A percentile compares a stretch with the other conserved stretches of the same genome.
These are phyloP conservation scores for Quambalaria eucalypti DNA, from an alignment of 1,284 basidiomycete species.

Conservation along the genomic window DNA sequence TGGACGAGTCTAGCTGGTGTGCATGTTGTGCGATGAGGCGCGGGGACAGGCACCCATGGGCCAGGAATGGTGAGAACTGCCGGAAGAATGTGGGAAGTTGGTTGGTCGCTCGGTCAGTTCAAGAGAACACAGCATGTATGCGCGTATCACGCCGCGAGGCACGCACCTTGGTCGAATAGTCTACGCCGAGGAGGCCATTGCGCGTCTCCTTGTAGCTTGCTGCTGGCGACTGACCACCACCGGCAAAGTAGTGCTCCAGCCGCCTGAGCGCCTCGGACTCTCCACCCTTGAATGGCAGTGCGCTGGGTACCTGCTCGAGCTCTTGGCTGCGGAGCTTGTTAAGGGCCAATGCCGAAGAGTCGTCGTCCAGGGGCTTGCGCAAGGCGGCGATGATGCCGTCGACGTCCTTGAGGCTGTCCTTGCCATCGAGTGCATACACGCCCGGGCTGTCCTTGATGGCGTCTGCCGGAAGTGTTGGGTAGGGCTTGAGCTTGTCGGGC, in stretches of 20 bases:
- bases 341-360: slow-evolving; percentile 14
- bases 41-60: slow-evolving; percentile 30
- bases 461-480: slow-evolving; percentile 8
- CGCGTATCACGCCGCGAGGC: neutral
- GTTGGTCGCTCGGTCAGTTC: neutral
- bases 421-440: slow-evolving; percentile 11
- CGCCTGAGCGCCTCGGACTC: slow-evolving; percentile 29
- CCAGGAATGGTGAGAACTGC: slow-evolving; percentile 30
- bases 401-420: slow-evolving; percentile 4
- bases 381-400: slow-evolving; percentile 6
- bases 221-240: slow-evolving; percentile 11
- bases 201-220: slow-evolving; percentile 32
- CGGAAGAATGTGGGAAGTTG: no score
- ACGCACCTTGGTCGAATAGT: slow-evolving; percentile 37
- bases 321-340: neutral
- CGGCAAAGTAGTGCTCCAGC: slow-evolving; percentile 25
- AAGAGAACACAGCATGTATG: neutral
- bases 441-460: slow-evolving; percentile 11
- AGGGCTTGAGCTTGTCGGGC: slow-evolving; percentile 23
- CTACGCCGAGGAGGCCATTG: slow-evolving; percentile 28
- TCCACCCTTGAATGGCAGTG: slow-evolving; percentile 32
- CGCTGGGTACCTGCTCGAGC: neutral
- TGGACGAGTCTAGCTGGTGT: slow-evolving; percentile 14
- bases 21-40: slow-evolving; percentile 26
- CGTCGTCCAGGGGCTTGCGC: slow-evolving; percentile 19